These are phyloP conservation scores for Collybia mongolica DNA, from an alignment of 768 basidiomycete genomes.

Conservation along the genomic window DNA sequence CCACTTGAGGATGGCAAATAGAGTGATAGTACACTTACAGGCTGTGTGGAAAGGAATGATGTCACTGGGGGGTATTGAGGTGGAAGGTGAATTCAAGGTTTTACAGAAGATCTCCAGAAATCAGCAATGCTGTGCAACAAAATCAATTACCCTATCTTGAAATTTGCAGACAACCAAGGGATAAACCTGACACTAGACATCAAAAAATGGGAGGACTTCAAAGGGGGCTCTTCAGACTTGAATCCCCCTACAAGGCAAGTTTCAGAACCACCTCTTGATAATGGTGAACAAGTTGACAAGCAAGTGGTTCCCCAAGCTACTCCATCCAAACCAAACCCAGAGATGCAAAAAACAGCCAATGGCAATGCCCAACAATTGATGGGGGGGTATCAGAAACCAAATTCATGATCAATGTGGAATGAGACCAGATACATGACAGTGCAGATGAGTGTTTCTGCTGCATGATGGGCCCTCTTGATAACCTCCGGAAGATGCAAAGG, in stretches of 20 bases:
- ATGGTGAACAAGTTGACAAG: constrained; percentile 24
- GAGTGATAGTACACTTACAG: constrained; percentile 13
- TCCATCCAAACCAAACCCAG: too few species aligned
- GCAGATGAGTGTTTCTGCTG: too few species aligned
- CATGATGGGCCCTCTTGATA: too few species aligned
- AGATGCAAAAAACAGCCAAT: too few species aligned
- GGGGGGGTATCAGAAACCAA: too few species aligned
- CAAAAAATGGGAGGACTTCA: background rate
- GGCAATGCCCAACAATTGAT: too few species aligned
- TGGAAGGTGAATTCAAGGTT: constrained; percentile 15
- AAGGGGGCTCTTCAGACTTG: constrained; percentile 1
- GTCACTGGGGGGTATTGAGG: constrained; percentile 6
- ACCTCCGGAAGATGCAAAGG: too few species aligned
- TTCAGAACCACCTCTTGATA: background rate
- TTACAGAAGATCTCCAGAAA: constrained; percentile 10
- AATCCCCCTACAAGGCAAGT: constrained; percentile 1
- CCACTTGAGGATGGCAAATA: constrained; percentile 31
- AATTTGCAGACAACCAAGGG: background rate
- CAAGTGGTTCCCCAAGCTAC: too few species aligned
- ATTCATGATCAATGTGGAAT: too few species aligned
- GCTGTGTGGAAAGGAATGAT: constrained; percentile 20
- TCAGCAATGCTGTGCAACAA: background rate
- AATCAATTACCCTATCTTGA: background rate
- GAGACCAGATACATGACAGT: too few species aligned
- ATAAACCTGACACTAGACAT: background rate